Base-by-base conservation (phyloP, 1,284 basidiomycete species). In the Leccinum subfulvum region DNA sequence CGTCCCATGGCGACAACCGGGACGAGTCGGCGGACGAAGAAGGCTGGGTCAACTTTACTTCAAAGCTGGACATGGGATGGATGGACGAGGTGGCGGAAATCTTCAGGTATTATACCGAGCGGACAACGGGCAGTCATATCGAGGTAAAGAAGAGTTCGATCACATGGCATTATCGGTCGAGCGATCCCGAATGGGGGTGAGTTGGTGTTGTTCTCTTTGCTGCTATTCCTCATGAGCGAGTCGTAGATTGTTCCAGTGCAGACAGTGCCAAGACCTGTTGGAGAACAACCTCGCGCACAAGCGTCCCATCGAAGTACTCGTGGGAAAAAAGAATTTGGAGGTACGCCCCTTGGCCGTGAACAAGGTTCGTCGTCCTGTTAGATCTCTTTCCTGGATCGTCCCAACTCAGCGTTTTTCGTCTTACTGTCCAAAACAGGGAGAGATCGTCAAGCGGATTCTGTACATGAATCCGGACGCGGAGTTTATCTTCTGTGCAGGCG, bases 311-410 rank as follows among this genome's bases (percentile, higher is more conserved):
- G 94, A 96, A 76, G 93, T 96, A 5, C 86, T 96, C 58, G 90
- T 95, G 41, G 97, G 97, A 39, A 98, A 98, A 83, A 98, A 98
- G 88, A 98, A 98, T 77, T 83, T 99, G 59, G 97, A 99, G 79
- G 96, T 98, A 26, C 88, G 97, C 62, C 97, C 96, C 41, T 83
- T 92, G 61, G 95, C 95, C 1, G 87, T 98, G 70, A 98, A 98
- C 84, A 98, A 99, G 84, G 81, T 83, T 67, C 23, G 68, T 65
- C 26, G 13, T 26, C 13, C 9, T 49, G 47, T 49, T 49, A 13
- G 18, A 49, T 49, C 16, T 33, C 13, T 7, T 26, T 26, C n/a
- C 52, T 9, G 56, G 52, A 60, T 51, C 49, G 23, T 9, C 49
- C 54, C 11, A 26, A 3, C 44, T 59, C 9, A 30, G 23, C 49